Conservation (phyloP, 2,329 filamentous ascomycete species). For the Coniochaeta sp. region DNA sequence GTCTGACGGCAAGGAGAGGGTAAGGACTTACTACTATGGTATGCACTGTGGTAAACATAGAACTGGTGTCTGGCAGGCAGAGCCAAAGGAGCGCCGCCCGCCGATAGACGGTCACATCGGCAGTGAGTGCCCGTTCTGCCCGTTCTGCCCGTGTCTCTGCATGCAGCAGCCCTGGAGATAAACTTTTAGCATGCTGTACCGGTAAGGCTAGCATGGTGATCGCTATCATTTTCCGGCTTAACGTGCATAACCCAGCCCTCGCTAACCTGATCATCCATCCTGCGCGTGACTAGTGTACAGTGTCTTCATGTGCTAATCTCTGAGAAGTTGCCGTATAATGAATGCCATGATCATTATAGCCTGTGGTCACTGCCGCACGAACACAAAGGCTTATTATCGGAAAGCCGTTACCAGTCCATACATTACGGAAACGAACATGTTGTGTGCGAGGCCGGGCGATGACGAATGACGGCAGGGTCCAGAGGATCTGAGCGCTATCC, state of each 20-base stretch:
- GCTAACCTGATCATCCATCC: no score
- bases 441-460: background rate
- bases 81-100: background rate
- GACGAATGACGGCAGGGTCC: background rate
- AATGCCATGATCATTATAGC: background rate
- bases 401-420: background rate
- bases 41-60: no score
- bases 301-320: no score
- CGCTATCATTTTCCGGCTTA: background rate
- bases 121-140: background rate
- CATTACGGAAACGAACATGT: background rate
- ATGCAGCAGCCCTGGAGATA: background rate
- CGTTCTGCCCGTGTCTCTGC: background rate
- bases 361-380: background rate
- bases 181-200: no score
- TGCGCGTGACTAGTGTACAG: no score
- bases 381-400: background rate
- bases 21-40: no score
- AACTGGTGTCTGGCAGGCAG: background rate
- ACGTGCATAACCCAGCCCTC: background rate
- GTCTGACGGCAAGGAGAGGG: background rate
- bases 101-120: background rate
- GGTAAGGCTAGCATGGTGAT: background rate
- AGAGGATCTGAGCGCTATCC: background rate
- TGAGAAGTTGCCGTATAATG: no score